These are phyloP conservation scores for Penicillium frequentans DNA, from an alignment of 2,329 filamentous ascomycete species.

Conservation along the genomic window DNA sequence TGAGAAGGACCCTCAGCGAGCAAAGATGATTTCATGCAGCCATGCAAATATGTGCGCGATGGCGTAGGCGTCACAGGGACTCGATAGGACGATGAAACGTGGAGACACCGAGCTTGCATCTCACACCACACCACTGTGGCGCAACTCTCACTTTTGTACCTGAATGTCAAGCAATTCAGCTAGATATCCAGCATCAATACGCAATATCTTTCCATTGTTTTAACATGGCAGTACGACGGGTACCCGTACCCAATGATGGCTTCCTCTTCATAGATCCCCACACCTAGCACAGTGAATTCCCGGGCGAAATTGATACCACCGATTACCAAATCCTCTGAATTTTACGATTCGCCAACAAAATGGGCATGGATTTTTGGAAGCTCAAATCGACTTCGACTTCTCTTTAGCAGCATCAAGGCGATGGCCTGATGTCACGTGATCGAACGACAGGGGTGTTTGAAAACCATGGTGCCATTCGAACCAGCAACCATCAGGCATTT, in stretches of 20 bases:
- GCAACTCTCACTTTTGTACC: background rate
- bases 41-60: background rate
- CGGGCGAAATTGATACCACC: too few species aligned
- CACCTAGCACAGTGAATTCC: background rate
- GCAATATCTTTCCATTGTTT: background rate
- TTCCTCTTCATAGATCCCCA: background rate
- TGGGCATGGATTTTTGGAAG: too few species aligned
- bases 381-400: too few species aligned
- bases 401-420: too few species aligned
- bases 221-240: background rate
- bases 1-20: background rate
- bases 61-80: background rate
- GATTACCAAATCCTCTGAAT: too few species aligned
- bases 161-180: background rate
- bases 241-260: background rate
- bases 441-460: too few species aligned
- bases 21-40: background rate
- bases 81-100: background rate
- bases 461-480: too few species aligned
- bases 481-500: too few species aligned
- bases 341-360: too few species aligned
- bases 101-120: background rate
- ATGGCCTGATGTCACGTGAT: too few species aligned
- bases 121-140: background rate
- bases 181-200: background rate